Percentiles rank a stretch among this genome's conserved stretches.
phyloP scores from a whole-genome alignment of 345 rosid species.

The Tarenaya hassleriana region DNA sequence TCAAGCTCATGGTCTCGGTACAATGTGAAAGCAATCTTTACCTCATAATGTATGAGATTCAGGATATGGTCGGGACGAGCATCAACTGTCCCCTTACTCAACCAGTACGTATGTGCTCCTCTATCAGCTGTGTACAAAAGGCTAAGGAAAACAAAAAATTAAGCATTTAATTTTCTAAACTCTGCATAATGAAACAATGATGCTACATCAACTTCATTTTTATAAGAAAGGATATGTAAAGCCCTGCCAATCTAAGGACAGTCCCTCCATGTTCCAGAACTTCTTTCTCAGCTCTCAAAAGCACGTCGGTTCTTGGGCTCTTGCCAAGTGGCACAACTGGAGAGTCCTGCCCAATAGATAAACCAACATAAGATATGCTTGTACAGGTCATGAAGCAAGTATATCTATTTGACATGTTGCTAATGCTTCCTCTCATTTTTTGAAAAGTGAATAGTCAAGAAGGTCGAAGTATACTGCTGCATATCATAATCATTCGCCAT shows the following conservation, averaged over 20 bases:
- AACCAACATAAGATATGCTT: constrained; percentile 7
- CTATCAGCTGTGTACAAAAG: constrained; percentile 60
- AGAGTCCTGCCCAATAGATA: constrained; percentile 51
- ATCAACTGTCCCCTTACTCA: constrained; percentile 63
- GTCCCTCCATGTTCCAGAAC: constrained; percentile 70
- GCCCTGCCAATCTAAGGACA: constrained; percentile 85
- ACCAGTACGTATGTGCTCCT: constrained; percentile 91
- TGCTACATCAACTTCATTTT: constrained; percentile 6
- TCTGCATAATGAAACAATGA: neutral
- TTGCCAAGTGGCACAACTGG: constrained; percentile 75
- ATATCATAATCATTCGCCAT: no score
- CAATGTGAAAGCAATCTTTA: no score
- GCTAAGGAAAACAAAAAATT: constrained; percentile 40
- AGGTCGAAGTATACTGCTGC: no score
- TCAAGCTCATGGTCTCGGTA: no score
- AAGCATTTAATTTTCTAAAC: constrained; percentile 15
- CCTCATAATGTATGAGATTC: constrained; percentile 97
- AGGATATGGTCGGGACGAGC: constrained; percentile 82
- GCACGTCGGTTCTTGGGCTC: constrained; percentile 81
- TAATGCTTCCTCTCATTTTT: no score
- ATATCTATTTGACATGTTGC: no score
- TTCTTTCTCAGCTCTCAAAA: constrained; percentile 71
- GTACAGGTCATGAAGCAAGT: neutral
- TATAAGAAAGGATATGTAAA: constrained; percentile 79
- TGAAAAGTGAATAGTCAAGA: no score